phyloP scores from a whole-genome alignment of 73 alveolate genomes.

The Tetrahymena thermophila region DNA sequence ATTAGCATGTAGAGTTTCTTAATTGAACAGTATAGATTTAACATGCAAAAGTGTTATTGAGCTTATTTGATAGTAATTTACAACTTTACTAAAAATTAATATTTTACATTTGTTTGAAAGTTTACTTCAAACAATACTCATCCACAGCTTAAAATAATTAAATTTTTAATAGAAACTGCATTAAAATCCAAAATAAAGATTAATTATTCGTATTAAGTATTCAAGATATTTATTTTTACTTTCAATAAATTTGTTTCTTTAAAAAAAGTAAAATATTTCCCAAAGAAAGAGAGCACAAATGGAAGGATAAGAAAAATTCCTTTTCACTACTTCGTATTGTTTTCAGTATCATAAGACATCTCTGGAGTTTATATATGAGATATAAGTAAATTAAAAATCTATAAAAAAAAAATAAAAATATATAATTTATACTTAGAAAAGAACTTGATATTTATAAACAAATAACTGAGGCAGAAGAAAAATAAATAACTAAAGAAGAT shows the following conservation, averaged over 20 bases:
- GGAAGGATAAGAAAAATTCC: slow-evolving; percentile 35
- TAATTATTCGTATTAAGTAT: no score
- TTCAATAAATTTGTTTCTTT: background rate
- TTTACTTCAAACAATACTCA: no score
- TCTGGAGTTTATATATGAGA: slow-evolving; percentile 11
- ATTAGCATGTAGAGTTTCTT: no score
- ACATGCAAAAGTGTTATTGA: background rate
- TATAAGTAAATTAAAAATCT: background rate
- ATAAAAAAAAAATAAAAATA: background rate
- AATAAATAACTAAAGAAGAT: slow-evolving; percentile 1
- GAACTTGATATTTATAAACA: background rate
- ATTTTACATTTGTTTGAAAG: no score
- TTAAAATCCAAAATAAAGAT: no score
- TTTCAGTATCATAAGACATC: slow-evolving; percentile 7
- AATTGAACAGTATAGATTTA: no score
- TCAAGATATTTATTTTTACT: background rate
- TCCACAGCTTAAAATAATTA: no score
- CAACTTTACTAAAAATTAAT: no score
- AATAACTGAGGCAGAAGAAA: background rate
- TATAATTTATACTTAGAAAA: background rate
- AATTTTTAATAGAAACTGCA: no score
- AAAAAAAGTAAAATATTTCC: slow-evolving; percentile 8
- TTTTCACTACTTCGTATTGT: slow-evolving; percentile 28
- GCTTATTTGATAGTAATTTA: no score
- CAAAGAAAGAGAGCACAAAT: slow-evolving; percentile 5